phyloP scores from a whole-genome alignment of 805 yeast genomes.

The Yamadazyma kitorensis region DNA sequence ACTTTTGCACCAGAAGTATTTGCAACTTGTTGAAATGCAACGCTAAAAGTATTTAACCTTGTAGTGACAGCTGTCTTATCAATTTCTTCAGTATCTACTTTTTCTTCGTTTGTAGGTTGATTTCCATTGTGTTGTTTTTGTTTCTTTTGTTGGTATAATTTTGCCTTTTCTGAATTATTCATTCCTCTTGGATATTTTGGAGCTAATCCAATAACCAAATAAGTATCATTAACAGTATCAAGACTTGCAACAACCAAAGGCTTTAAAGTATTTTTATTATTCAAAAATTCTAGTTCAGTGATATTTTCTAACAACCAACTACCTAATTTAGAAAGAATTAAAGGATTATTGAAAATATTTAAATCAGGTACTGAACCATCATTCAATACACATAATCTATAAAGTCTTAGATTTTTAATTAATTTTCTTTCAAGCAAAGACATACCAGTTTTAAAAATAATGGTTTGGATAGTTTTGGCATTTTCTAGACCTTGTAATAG shows the following conservation, averaged over 20 bases:
- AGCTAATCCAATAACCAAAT: conserved; percentile 84
- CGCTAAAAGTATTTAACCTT: conserved; percentile 77
- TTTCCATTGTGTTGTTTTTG: conserved; percentile 24
- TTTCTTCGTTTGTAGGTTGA: conserved; percentile 30
- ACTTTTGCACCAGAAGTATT: conserved; percentile 81
- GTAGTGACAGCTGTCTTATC: conserved; percentile 40
- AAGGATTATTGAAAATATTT: conserved; percentile 76
- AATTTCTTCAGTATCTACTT: conserved; percentile 18
- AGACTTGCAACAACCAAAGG: conserved; percentile 87
- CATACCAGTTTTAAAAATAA: conserved; percentile 83
- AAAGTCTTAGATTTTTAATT: conserved; percentile 74
- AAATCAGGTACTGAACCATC: conserved; percentile 78
- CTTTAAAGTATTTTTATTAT: conserved; percentile 43
- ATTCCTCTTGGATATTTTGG: conserved; percentile 66
- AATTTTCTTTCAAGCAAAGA: conserved; percentile 82
- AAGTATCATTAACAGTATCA: conserved; percentile 70
- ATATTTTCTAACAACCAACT: conserved; percentile 89
- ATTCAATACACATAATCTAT: conserved; percentile 80
- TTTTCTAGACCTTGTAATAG: conserved; percentile 70
- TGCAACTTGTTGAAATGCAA: conserved; percentile 89
- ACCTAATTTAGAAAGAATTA: conserved; percentile 80
- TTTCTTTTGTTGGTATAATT: conserved; percentile 21
- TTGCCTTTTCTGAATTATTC: conserved; percentile 33
- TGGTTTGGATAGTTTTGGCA: conserved; percentile 81
- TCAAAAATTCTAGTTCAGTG: conserved; percentile 63